Base-by-base conservation (phyloP, 176 grass and related monocot genomes). In the Carex pumila region DNA sequence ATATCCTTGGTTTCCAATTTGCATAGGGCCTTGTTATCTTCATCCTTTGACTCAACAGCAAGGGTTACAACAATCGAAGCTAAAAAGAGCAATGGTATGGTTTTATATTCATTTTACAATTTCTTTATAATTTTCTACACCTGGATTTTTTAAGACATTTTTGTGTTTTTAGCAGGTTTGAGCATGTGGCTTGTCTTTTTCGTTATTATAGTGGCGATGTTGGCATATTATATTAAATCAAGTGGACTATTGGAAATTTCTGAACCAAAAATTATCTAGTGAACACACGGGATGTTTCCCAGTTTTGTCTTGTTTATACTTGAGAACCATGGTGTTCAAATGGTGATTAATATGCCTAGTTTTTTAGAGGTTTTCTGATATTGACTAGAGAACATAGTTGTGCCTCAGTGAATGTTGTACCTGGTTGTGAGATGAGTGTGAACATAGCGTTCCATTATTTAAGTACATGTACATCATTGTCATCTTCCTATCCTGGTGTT, bases 31-130 rank as follows among this genome's bases (percentile, higher is more conserved):
- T 85, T 99, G 88, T 63, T 95, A 41, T 99, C 96, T 5, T 86
- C 93, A 81, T 99, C 96, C 30, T 94, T 99, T 1, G 96, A 99
- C 84, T 95, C 96, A 62, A 89, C 90, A 81, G 93, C 93, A 85
- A 93, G 90, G 41, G 90, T 95, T 70, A 95, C 96, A 79, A 87
- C 66, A 78, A 83, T 93, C 37, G 88, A 84, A 75, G 79, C 79
- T 29, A 78, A 52, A 43, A 92, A 89, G 77, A 90, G 77, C 49
- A 88, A 68, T 31, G 91, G 93, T 99, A 92, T 65, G 71, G 32
- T 86, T 67, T 3, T 83, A 71, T 47, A 39, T 66, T 10, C 64
- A 17, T 84, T 87, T 41, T 29, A 49, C 57, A 71, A 67, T 69
- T 83, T 30, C 4, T 37, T 65, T 81, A 68, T 75, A 43, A 21